phyloP scores from a whole-genome alignment of 1,139 yeast genomes.

The Sugiyamaella novakii region DNA sequence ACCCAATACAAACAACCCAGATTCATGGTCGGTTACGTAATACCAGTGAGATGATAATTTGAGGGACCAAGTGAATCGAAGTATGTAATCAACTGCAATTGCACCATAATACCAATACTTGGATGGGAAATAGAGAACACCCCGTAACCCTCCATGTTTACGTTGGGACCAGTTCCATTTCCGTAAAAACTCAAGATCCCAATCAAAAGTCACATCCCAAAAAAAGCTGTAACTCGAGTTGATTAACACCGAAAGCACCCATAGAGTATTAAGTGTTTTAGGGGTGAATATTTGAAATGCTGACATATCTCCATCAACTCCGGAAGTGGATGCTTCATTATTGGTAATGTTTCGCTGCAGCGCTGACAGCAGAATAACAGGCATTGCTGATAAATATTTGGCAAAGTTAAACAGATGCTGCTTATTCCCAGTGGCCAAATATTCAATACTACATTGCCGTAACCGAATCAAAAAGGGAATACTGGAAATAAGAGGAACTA shows the following conservation, averaged over 20 bases:
- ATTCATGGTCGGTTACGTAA: constrained; percentile 49
- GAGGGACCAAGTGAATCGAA: constrained; percentile 77
- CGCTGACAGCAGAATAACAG: constrained; percentile 49
- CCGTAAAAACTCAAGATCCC: constrained; percentile 63
- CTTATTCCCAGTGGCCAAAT: constrained; percentile 49
- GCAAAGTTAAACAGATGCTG: constrained; percentile 68
- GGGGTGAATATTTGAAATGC: constrained; percentile 15
- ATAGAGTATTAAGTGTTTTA: constrained; percentile 41
- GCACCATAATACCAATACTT: constrained; percentile 54
- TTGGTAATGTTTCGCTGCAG: constrained; percentile 23
- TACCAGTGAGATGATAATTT: constrained; percentile 45
- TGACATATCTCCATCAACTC: constrained; percentile 22
- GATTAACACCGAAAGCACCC: constrained; percentile 57
- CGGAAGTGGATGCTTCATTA: constrained; percentile 18
- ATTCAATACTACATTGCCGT: constrained; percentile 79
- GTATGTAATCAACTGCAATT: constrained; percentile 57
- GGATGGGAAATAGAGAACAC: constrained; percentile 41
- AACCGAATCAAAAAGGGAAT: constrained; percentile 74
- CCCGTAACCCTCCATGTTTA: constrained; percentile 36
- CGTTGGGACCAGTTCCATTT: constrained; percentile 12
- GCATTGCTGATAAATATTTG: constrained; percentile 74
- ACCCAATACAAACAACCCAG: constrained; percentile 67
- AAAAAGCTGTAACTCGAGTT: constrained; percentile 76
- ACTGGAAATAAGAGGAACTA: constrained; percentile 55
- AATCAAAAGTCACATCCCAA: constrained; percentile 90